phyloP scores from a whole-genome alignment of 768 basidiomycete species.

The Clitopilus passeckerianus region DNA sequence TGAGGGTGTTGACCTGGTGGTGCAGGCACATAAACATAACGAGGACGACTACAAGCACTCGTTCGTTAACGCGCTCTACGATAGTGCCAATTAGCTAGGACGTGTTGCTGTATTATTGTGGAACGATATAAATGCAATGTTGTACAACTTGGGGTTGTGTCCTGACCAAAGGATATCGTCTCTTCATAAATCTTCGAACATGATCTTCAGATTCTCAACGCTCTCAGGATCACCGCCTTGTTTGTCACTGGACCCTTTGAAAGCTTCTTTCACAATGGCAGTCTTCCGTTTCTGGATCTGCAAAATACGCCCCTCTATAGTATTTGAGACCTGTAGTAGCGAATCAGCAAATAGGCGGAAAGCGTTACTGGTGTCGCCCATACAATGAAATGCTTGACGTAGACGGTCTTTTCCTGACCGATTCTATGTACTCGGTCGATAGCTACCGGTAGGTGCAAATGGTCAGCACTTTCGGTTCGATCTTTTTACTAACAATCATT shows the following conservation, averaged over 20 bases:
- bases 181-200: slow-evolving; percentile 51
- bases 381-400: slow-evolving; percentile 84
- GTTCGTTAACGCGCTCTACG: not conserved
- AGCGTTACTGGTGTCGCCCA: slow-evolving; percentile 12
- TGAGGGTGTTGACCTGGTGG: slow-evolving; percentile 43
- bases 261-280: slow-evolving; percentile 81
- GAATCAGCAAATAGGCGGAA: not conserved
- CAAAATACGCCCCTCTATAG: slow-evolving; percentile 76
- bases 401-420: slow-evolving; percentile 77
- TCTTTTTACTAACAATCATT: not conserved
- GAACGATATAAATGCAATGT: not conserved
- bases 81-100: not conserved
- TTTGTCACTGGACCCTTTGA: slow-evolving; percentile 45
- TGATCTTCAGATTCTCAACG: slow-evolving; percentile 76
- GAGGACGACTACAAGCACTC: slow-evolving; percentile 1
- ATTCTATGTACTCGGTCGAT: slow-evolving; percentile 85
- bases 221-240: slow-evolving; percentile 60
- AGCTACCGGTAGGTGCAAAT: slow-evolving; percentile 31
- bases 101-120: not conserved
- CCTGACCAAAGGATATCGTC: too few relatives aligned
- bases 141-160: not conserved
- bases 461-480: too few relatives aligned
- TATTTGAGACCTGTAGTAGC: slow-evolving; percentile 51
- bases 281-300: slow-evolving; percentile 85
- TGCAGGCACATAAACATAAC: slow-evolving; percentile 22